Evolutionary conservation across 1,284 basidiomycete genomes (phyloP), one percentile per base, ranked within the genome.

Genomic region (Boletus smithii): DNA sequence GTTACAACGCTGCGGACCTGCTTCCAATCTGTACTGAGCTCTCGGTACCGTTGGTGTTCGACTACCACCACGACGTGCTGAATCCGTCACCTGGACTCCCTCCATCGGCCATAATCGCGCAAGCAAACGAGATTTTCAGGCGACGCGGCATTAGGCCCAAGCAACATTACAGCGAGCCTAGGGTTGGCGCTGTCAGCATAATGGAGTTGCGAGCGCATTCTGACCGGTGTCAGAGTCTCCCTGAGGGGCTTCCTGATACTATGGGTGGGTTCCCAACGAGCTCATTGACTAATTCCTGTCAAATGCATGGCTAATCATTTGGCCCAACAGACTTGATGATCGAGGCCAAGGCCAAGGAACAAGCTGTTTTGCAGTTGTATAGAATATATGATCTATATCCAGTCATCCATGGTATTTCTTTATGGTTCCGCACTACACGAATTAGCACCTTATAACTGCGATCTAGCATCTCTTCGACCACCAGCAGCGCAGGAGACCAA

Each of bases 321-420:
- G 24, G 13, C 20, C 23, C 23, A 18, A 52, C 14, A 81, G 91
- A 95, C 67, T 65, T 95, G 54, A 95, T 95, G 92, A 91, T 97
- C 53, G 93, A 97, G 70, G 88, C 88, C 8, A 91, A 93, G 65
- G 88, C 91, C 65, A 92, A 94, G 70, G 93, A 95, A 67, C 93
- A 95, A 65, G 92, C 91, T 7, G 92, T 97, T 7, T 77, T 97
- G 46, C 82, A 95, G 54, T 65, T 95, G 32, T 85, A 90, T 61
- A 70, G 91, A 52, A 83, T 90, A 37, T 95, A 95, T 60, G 72
- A 71, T 36, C 66, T 95, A 7, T 71, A 81, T 42, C 76, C 80
- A 10, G 85, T 91, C 23, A 76, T 76, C 17, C 72, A 83, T 55
- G 83, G 79, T 79, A 48, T 31, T 66, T 39, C 23, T 31, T 31